These are phyloP conservation scores for Ophiostoma ulmi DNA, from an alignment of 2,329 filamentous ascomycete genomes.

Conservation along the genomic window DNA sequence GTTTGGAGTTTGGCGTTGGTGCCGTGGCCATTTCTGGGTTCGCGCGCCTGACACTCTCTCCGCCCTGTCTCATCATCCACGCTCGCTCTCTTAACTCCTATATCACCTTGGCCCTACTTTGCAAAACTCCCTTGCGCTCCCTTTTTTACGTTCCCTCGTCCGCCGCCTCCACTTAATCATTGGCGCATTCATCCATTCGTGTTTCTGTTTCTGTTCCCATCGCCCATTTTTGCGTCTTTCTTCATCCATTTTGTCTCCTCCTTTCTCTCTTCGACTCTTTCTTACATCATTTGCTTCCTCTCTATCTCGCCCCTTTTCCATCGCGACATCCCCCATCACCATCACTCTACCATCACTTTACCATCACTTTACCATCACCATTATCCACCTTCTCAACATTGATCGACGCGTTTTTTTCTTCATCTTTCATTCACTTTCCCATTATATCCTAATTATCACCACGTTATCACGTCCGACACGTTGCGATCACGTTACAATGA, in stretches of 20 bases:
- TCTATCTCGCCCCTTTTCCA: conserved; percentile 22
- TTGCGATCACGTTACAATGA: conserved; percentile 19
- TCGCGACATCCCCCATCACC: conserved; percentile 22
- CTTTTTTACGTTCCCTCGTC: conserved; percentile 24
- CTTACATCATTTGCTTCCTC: conserved; percentile 23
- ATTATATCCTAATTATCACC: conserved; percentile 22
- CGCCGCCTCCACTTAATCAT: conserved; percentile 26
- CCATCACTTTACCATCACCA: conserved; percentile 22
- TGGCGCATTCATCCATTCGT: conserved; percentile 23
- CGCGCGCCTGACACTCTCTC: conserved; percentile 20
- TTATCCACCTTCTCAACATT: conserved; percentile 3
- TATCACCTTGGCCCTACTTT: conserved; percentile 18
- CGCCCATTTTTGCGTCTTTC: conserved; percentile 22
- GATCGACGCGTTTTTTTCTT: conserved; percentile 18
- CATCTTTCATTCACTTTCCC: neutral
- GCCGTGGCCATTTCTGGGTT: conserved; percentile 20
- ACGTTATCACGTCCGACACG: conserved; percentile 14
- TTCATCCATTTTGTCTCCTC: conserved; percentile 22
- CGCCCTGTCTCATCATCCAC: conserved; percentile 24
- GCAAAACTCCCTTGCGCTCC: conserved; percentile 25
- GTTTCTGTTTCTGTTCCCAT: conserved; percentile 21
- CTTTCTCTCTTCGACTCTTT: conserved; percentile 16
- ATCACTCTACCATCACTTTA: conserved; percentile 22
- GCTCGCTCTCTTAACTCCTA: conserved; percentile 17
- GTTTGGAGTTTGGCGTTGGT: conserved; percentile 7